phyloP scores from a whole-genome alignment of 305 asterid species.

The Fraxinus sp. region DNA sequence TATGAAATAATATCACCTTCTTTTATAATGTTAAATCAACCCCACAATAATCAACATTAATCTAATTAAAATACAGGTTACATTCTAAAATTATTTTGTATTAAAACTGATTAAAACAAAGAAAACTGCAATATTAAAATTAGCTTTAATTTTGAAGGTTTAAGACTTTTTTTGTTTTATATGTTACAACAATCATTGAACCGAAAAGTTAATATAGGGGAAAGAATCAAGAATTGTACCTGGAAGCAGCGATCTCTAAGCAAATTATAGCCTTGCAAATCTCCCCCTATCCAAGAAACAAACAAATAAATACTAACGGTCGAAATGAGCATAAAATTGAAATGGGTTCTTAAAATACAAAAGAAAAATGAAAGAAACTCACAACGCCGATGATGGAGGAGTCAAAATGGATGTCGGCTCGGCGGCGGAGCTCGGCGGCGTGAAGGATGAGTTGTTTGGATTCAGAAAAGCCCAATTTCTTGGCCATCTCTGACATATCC shows the following conservation, averaged over 20 bases:
- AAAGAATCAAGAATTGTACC: slow-evolving; percentile 34
- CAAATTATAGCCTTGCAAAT: slow-evolving; percentile 86
- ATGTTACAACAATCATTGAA: not conserved
- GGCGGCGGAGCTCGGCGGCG: slow-evolving; percentile 96
- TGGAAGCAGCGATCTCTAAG: slow-evolving; percentile 79
- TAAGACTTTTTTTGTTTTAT: too few species aligned
- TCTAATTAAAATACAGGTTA: too few species aligned
- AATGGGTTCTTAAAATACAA: not conserved
- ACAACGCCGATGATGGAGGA: slow-evolving; percentile 90
- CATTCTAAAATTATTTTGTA: too few species aligned
- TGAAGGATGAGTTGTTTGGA: slow-evolving; percentile 63
- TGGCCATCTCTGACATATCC: slow-evolving; percentile 70
- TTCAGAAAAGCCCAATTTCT: slow-evolving; percentile 59
- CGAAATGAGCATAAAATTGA: not conserved
- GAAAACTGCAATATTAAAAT: too few species aligned
- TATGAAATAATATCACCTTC: not conserved
- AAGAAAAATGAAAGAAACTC: slow-evolving; percentile 21
- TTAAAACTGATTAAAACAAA: too few species aligned
- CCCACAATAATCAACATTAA: too few species aligned
- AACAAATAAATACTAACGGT: not conserved
- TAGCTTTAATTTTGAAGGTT: too few species aligned
- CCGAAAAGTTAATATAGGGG: not conserved
- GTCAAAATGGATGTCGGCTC: slow-evolving; percentile 79
- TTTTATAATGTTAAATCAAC: not conserved
- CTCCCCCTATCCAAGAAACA: slow-evolving; percentile 53